Conservation (phyloP, 164 flowering plant genomes). For the Magnolia officinalis region DNA sequence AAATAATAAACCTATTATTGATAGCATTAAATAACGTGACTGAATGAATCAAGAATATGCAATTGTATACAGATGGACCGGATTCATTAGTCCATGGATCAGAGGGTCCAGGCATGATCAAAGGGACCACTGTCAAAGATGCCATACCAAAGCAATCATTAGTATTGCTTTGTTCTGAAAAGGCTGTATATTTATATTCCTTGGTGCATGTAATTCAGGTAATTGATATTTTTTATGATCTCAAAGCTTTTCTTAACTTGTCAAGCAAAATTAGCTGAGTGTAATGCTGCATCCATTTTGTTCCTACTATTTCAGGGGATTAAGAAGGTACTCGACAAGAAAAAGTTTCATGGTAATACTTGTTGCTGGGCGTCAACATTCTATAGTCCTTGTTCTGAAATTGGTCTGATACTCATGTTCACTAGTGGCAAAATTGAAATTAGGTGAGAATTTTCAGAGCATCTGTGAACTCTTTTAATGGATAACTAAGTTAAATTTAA, state of each 20-base stretch:
- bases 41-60: neutral
- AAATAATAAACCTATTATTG: neutral
- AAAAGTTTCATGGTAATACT: constrained; percentile 53
- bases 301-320: constrained; percentile 47
- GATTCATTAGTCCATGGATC: constrained; percentile 22
- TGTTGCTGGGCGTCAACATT: constrained; percentile 83
- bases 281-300: neutral
- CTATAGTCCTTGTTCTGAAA: constrained; percentile 27
- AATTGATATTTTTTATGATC: neutral
- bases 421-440: constrained; percentile 71
- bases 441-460: constrained; percentile 39
- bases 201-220: constrained; percentile 67
- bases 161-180: constrained; percentile 75
- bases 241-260: neutral
- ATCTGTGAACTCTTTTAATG: no score
- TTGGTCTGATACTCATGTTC: constrained; percentile 66
- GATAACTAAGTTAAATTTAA: no score
- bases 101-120: constrained; percentile 1
- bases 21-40: neutral
- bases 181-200: constrained; percentile 72
- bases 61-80: constrained; percentile 39
- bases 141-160: constrained; percentile 31
- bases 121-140: constrained; percentile 29
- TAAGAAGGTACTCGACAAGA: constrained; percentile 75
- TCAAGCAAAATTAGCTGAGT: constrained; percentile 8